Base-by-base conservation (phyloP, 1,284 basidiomycete species). In the Heliocybe sulcata region DNA sequence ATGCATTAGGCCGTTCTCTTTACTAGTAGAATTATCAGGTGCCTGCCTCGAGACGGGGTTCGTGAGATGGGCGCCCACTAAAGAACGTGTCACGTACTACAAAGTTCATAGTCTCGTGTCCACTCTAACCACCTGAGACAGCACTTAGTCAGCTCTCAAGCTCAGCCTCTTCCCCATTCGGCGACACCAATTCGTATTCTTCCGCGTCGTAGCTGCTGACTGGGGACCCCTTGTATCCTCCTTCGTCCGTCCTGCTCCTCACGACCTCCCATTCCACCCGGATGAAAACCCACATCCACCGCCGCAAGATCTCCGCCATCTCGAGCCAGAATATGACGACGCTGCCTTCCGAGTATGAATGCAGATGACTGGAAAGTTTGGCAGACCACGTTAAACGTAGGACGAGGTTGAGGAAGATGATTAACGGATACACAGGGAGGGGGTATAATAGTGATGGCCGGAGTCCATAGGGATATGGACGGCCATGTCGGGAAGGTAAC, bases 211-310 rank as follows among this genome's bases (percentile, higher is more conserved):
- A 35, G 22, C 33, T 35, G n/a, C 26, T 23, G 19, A 8, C 33
- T 14, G 27, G 22, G 22, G 48, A 23, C 52, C 52, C 16, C 53
- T 29, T 29, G 35, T 26, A 19, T 31, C 42, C 45, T 48, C 22
- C 42, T 11, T 42, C 45, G n/a, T 47, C 53, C 8, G 42, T 57
- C 49, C 50, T n/a, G n/a, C n/a, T 77, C 68, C 82, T 90, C 53
- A 93, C 83, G 11, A 86, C 80, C 72, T 97, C 94, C 94, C 94
- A 98, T 70, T 99, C 97, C 25, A 98, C 84, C 19, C 97, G 82
- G 61, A 99, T 73, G 69, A 98, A 96, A 9, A 97, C 91, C 97
- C 97, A 99, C 71, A 96, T 81, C 90, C 94, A 98, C 60, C 97
- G 72, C 53, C 97, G 77, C 27, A 94, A 64, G 35, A 99, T 75